Base-by-base conservation (phyloP, 345 rosid genomes). In the Syzygium grande region DNA sequence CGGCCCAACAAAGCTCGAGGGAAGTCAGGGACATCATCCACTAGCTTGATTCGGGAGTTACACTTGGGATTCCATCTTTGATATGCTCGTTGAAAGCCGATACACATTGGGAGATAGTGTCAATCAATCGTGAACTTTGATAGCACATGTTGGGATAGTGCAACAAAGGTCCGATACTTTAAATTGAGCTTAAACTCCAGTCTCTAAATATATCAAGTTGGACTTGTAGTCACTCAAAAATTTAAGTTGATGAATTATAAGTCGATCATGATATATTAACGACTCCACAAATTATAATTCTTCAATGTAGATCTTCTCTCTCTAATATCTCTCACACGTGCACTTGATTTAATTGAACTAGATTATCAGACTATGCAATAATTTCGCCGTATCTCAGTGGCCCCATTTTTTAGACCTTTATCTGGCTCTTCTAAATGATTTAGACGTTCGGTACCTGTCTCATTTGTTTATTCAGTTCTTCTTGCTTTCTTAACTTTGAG, bases 41-140 rank as follows among this genome's bases (percentile, higher is more conserved):
- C 41, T 4, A 38, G 4, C 41, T 38, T 38, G 41, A 38, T 38
- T 38, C 41, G 41, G 41, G 41, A 38, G 41, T 38, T 38, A 38
- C 41, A 38, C 41, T 38, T 38, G 41, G 41, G 41, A 38, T 38
- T 38, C 13, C 3, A 6, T 56, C n/a, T 8, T 56, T 56, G 61
- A 56, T 0, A 23, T 56, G 17, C 4, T 56, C n/a, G 7, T 0
- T 0, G 3, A 25, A 58, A 2, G 29, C 63, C 63, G 14, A 58
- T 11, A 11, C 29, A 58, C 0, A 2, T 58, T 11, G 0, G 3
- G 0, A 58, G 65, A 58, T n/a, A 0, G 1, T 3, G 1, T 7
- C 29, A 58, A 58, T 25, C 14, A 25, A 58, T 2, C 6, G 10
- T 58, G 14, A n/a, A 58, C 63, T 58, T 11, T 58, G 0, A 58